phyloP scores from a whole-genome alignment of 1,139 yeast genomes.

The Pichiaceae sp. region DNA sequence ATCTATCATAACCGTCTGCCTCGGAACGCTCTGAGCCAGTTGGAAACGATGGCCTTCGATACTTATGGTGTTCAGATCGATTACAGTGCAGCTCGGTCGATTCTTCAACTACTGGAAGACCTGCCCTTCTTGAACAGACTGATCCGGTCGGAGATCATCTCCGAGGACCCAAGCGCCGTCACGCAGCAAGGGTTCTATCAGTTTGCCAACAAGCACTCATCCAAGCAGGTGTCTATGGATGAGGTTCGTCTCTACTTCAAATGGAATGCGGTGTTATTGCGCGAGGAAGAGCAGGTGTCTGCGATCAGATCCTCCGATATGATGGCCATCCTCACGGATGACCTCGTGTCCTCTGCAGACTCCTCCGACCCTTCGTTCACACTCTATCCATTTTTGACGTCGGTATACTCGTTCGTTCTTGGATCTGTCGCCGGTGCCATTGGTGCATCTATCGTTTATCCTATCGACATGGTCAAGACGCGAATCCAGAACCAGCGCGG shows the following conservation, averaged over 20 bases:
- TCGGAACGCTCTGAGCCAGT: slow-evolving; percentile 16
- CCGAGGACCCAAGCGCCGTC: slow-evolving; percentile 7
- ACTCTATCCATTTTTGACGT: slow-evolving; percentile 60
- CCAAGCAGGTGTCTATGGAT: slow-evolving; percentile 34
- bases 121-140: slow-evolving; percentile 44
- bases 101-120: slow-evolving; percentile 31
- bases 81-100: slow-evolving; percentile 31
- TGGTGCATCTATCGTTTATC: slow-evolving; percentile 97
- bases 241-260: slow-evolving; percentile 45
- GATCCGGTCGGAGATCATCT: slow-evolving; percentile 36
- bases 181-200: slow-evolving; percentile 37
- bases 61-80: slow-evolving; percentile 22
- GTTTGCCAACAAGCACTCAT: slow-evolving; percentile 28
- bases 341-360: slow-evolving; percentile 40
- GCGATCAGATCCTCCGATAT: slow-evolving; percentile 41
- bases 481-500: slow-evolving; percentile 95
- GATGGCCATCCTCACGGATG: slow-evolving; percentile 43
- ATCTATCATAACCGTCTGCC: slow-evolving; percentile 25
- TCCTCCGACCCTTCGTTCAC: slow-evolving; percentile 27
- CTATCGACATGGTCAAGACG: slow-evolving; percentile 92
- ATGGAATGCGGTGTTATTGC: slow-evolving; percentile 42
- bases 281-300: slow-evolving; percentile 36
- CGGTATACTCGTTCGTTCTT: slow-evolving; percentile 76
- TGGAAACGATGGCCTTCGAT: slow-evolving; percentile 16
- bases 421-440: slow-evolving; percentile 97